Conservation (phyloP, 1,284 basidiomycete species). For the Moniliella sp. region DNA sequence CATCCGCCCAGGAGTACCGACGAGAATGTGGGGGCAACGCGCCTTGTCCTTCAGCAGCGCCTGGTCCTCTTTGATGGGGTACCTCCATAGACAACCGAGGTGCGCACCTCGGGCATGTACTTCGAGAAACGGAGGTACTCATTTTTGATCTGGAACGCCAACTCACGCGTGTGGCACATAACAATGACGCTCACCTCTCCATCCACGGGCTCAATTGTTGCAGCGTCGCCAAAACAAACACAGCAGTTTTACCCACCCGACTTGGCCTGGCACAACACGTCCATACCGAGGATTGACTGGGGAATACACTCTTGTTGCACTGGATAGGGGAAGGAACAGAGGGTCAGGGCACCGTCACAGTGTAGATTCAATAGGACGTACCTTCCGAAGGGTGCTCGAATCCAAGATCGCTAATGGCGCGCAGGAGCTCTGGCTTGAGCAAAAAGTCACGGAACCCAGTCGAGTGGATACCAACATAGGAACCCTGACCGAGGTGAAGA, state of each 20-base stretch:
- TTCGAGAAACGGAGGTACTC: constrained; percentile 97
- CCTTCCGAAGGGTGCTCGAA: constrained; percentile 99
- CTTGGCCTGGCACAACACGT: constrained; percentile 97
- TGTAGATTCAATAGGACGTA: constrained; percentile 34
- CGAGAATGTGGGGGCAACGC: constrained; percentile 95
- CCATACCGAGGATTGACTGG: constrained; percentile 96
- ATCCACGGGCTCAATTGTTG: constrained; percentile 96
- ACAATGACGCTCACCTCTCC: constrained; percentile 94
- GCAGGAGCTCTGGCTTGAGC: constrained; percentile 82
- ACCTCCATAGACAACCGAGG: constrained; percentile 91
- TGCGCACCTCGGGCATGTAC: constrained; percentile 97
- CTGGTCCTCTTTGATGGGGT: constrained; percentile 77
- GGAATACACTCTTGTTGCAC: constrained; percentile 99
- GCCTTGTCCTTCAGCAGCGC: constrained; percentile 84
- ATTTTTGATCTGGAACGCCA: constrained; percentile 99
- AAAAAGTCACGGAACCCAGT: constrained; percentile 52
- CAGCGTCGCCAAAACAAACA: constrained; percentile 88
- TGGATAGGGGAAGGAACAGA: constrained; percentile 32
- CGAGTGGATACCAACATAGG: constrained; percentile 33
- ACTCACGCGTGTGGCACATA: constrained; percentile 93
- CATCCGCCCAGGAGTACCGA: constrained; percentile 68
- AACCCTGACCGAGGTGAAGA: too few species aligned
- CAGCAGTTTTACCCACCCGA: constrained; percentile 99
- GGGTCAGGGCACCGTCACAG: constrained; percentile 1
- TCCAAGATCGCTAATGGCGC: constrained; percentile 92